Evolutionary conservation across 495 filamentous ascomycete genomes (phyloP), one percentile per base, ranked within the genome.

Genomic region (Penicillium coprophilum): DNA sequence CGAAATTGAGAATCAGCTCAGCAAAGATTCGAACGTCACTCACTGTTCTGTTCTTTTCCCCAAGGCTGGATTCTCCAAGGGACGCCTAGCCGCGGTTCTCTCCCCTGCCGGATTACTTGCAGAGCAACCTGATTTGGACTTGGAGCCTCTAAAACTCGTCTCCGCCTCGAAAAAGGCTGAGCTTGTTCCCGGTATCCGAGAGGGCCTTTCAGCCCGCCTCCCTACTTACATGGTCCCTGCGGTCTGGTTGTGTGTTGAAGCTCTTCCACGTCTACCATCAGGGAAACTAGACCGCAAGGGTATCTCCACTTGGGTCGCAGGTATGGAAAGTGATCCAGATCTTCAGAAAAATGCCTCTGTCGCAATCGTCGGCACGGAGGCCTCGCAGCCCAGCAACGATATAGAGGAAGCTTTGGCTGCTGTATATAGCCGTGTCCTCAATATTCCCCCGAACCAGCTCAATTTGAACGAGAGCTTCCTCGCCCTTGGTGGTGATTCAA

Each of bases 401-500:
- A 67, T 57, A 0, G 78, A 79, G 50, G 67, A 68, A 17, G 67
- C 62, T 34, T 44, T 81, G 15, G 62, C 70, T 20, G 63, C 64
- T 3, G 75, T 85, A 7, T 84, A 75, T 74, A 76, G 76, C 49
- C 68, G 77, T 23, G 78, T 84, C 5, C 73, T 86, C 15, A 83
- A 83, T 49, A 67, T 85, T 10, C 75, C 74, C 0, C 58, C 62
- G 23, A 59, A 32, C 17, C 65, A 74, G 5, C 80, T 88, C 34
- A 71, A 75, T 10, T 58, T 82, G 28, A 69, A 80, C 21, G 77
- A 85, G 57, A 82, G 78, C 57, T 89, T 90, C 65, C 74, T 89
- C 58, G 75, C 71, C 21, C 72, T 87, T 9, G 86, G 87, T 13
- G 87, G 86, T 38, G 87, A 90, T 58, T 89, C 86, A 1, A 86